A percentile compares a stretch with the other conserved stretches of the same genome.
Conservation (phyloP, 306 rosid species). For the Rosa rugosa region DNA sequence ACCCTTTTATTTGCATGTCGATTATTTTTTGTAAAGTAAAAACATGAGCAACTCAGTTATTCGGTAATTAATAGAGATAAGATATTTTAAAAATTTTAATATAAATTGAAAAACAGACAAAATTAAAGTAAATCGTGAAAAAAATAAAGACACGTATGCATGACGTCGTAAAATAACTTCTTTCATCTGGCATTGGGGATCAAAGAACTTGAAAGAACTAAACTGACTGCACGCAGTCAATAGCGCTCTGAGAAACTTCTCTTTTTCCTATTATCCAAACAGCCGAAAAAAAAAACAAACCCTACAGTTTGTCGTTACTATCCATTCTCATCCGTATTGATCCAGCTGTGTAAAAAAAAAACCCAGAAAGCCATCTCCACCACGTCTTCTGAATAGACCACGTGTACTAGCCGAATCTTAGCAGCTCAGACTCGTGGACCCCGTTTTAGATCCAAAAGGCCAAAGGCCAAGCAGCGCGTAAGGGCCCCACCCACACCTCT, state of each 20-base stretch:
- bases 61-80: no score
- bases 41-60: no score
- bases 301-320: neutral
- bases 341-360: neutral
- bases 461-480: neutral
- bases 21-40: no score
- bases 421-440: constrained; percentile 6
- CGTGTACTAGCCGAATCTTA: constrained; percentile 9
- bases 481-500: neutral
- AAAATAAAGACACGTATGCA: no score
- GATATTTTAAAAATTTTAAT: no score
- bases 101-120: no score
- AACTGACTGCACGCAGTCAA: neutral
- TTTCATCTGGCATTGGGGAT: no score
- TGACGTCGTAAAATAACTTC: no score
- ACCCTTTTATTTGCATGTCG: no score
- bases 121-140: no score
- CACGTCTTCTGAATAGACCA: constrained; percentile 14
- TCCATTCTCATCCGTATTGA: neutral
- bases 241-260: neutral
- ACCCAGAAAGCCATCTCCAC: constrained; percentile 7
- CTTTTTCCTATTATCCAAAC: neutral
- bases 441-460: neutral
- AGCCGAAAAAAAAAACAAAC: neutral
- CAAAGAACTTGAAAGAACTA: neutral